Evolutionary conservation across 2,329 filamentous ascomycete species (phyloP).

Genomic region (Trichophyton simii): DNA sequence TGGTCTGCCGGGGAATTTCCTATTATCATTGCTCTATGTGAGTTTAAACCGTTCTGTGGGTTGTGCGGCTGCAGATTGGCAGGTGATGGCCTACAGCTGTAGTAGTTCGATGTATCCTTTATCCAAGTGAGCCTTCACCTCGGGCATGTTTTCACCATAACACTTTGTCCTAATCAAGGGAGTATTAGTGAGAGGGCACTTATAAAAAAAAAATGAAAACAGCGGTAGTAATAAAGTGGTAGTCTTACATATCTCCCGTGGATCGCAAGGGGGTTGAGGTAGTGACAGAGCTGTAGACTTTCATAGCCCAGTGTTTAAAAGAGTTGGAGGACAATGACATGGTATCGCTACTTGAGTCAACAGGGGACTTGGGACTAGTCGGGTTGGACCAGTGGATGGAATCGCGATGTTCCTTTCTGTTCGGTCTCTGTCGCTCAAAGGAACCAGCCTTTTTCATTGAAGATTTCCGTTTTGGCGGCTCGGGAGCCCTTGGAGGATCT

Average conservation of each 20-base stretch:
- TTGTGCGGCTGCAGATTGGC: background rate
- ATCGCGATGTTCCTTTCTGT: background rate
- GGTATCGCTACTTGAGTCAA: background rate
- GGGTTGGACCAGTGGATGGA: background rate
- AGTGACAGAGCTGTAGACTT: constrained; percentile 24
- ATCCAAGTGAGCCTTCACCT: constrained; percentile 22
- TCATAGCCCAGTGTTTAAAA: constrained; percentile 32
- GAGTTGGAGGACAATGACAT: constrained; percentile 20
- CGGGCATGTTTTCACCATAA: constrained; percentile 20
- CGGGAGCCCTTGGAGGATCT: background rate
- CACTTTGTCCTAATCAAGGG: constrained; percentile 23
- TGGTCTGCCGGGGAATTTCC: constrained; percentile 36
- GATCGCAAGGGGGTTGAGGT: constrained; percentile 18
- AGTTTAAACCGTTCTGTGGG: constrained; percentile 1
- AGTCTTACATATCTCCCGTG: constrained; percentile 22
- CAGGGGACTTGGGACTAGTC: background rate
- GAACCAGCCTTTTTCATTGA: constrained; percentile 2
- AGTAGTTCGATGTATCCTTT: constrained; percentile 28
- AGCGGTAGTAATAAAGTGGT: background rate
- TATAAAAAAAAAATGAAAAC: too few relatives aligned
- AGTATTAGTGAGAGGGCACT: background rate
- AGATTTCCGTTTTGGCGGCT: background rate
- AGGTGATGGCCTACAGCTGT: constrained; percentile 24
- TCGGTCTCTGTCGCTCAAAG: constrained; percentile 11
- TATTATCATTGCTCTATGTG: constrained; percentile 14